Base-by-base conservation (phyloP, 2,329 filamentous ascomycete species). In the Pseudogymnoascus destructans region DNA sequence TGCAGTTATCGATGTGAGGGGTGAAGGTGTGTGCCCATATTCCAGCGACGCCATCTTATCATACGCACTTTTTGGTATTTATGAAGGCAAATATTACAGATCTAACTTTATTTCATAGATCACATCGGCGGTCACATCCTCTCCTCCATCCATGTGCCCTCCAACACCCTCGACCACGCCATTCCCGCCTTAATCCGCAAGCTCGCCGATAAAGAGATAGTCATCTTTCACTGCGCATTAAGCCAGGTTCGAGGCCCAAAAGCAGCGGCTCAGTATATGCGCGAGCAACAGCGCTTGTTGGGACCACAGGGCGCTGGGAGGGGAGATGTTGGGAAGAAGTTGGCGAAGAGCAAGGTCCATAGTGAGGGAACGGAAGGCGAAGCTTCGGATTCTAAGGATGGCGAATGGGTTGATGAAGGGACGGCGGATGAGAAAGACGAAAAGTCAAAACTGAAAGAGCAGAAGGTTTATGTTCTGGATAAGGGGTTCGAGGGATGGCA, bases 141-240 rank as follows among this genome's bases (percentile, higher is more conserved):
- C 60, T 81, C 82, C 60, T 87, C 85, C 32, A 81, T 79, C 57
- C 88, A 95, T 76, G 78, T 89, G 10, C 90, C 93, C 0, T 86
- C 81, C 56, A 73, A 73, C 49, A 80, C 82, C 15, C 79, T 97
- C 55, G 88, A 95, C 66, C 80, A 81, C 68, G 82, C 79, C 64
- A 81, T 93, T 71, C 87, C 91, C 0, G 88, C 90, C 62, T 81
- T 98, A n/a, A 77, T 95, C 10, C 82, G 89, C 59, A 83, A 79
- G 42, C 79, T 96, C 54, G 75, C 82, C 63, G 82, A 85, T 68
- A 90, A 89, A 71, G 81, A 93, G 59, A 85, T 79, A 9, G 89
- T 98, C 11, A 81, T 98, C 1, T 98, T 98, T 71, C 93, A 98
- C 74, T 98, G 93, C 72, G 87, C 88, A 15, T 75, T 97, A 58